Base-by-base conservation (phyloP, 129 eudicot species). In the Erigeron canadensis region DNA sequence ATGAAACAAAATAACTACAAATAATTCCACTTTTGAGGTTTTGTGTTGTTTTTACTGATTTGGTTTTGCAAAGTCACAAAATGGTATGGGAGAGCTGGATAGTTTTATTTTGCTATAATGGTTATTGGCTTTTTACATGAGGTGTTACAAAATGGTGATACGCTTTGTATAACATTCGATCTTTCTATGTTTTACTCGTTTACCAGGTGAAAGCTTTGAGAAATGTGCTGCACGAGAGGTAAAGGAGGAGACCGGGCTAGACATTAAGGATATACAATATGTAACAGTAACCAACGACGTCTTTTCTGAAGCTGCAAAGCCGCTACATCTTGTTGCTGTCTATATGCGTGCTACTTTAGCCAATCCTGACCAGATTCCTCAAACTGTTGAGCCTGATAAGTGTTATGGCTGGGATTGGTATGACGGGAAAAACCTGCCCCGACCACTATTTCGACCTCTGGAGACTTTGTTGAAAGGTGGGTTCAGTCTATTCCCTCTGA, bases 341-440 rank as follows among this genome's bases (percentile, higher is more conserved):
- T 75, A 72, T 74, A 86, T 92, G 91, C 91, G 95, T 2, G 89
- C 95, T 19, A 21, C 57, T 63, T 70, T 83, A 56, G 73, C 82
- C 1, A 77, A 92, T 77, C 79, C 73, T 4, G 63, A 81, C 17
- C 88, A 92, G 63, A 21, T 79, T 19, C 91, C 98, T 0, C 76
- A 74, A 64, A 92, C 83, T 63, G 23, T 80, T 11, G 98, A 92
- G 76, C 98, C 98, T n/a, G 95, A 92, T 12, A 92, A 92, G 69
- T 92, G 98, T 74, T 84, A 73, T 21, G 96, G 98, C 39, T 92
- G 98, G 98, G 91, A 85, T 51, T 92, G 98, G 98, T 92, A 82
- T 62, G 89, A 83, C 56, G 89, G 91, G 96, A 72, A 85, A 8
- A 66, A 83, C 69, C 85, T 83, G 11, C 98, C 98, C 4, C 79